phyloP scores from a whole-genome alignment of 1,284 basidiomycete species.

The Fistulinella cinereoalba region DNA sequence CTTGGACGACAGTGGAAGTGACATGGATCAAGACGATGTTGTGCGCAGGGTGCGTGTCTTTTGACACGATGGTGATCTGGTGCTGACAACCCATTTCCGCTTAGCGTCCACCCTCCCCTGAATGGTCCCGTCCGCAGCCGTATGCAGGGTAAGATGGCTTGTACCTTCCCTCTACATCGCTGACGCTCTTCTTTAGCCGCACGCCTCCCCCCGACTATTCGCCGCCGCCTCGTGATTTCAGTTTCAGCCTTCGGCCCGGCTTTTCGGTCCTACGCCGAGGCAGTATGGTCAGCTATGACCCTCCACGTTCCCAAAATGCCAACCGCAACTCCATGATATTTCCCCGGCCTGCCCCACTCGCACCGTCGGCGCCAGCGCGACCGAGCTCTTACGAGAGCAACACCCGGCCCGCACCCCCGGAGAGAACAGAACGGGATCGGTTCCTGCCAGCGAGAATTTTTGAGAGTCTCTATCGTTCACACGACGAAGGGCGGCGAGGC shows the following conservation, averaged over 20 bases:
- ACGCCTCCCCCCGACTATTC: slow-evolving; percentile 30
- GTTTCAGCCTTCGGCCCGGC: slow-evolving; percentile 14
- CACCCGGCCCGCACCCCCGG: slow-evolving; percentile 8
- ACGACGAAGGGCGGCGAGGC: slow-evolving; percentile 24
- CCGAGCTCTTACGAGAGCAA: slow-evolving; percentile 16
- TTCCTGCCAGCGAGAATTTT: slow-evolving; percentile 24
- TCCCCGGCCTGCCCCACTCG: slow-evolving; percentile 8
- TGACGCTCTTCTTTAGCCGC: slow-evolving; percentile 16
- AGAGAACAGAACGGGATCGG: slow-evolving; percentile 25
- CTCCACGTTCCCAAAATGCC: slow-evolving; percentile 10
- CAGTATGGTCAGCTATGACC: slow-evolving; percentile 4
- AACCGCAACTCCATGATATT: slow-evolving; percentile 15
- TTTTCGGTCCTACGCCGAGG: slow-evolving; percentile 18
- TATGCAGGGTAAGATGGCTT: slow-evolving; percentile 22
- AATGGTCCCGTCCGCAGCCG: slow-evolving; percentile 24
- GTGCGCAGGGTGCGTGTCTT: slow-evolving; percentile 12
- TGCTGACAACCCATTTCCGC: slow-evolving; percentile 6
- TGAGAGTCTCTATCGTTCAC: slow-evolving; percentile 23
- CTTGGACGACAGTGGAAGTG: slow-evolving; percentile 32
- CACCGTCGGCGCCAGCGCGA: slow-evolving; percentile 10
- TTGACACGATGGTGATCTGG: background rate
- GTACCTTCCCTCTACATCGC: background rate
- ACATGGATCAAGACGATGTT: slow-evolving; percentile 29
- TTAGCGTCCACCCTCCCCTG: slow-evolving; percentile 25
- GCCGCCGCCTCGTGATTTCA: slow-evolving; percentile 20